phyloP scores from a whole-genome alignment of 148 eudicot species.

The Rhododendron griersonianum region DNA sequence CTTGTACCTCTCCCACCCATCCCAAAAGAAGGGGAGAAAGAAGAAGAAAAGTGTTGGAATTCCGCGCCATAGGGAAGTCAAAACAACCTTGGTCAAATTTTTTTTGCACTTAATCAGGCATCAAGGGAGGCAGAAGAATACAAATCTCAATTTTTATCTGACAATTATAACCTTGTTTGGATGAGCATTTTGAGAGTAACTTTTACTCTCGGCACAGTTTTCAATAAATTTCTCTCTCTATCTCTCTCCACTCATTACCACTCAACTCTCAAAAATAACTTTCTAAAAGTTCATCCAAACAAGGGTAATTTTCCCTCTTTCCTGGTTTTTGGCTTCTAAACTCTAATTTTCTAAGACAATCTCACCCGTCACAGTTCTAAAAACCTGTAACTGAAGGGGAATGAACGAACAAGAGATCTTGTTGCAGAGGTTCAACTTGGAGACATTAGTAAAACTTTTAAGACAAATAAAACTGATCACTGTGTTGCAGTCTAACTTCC shows the following conservation, averaged over 20 bases:
- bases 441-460: background rate
- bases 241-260: too few relatives aligned
- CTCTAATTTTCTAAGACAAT: background rate
- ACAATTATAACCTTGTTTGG: background rate
- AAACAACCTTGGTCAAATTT: background rate
- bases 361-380: background rate
- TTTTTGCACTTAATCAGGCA: background rate
- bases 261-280: too few relatives aligned
- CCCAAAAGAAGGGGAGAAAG: too few relatives aligned
- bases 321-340: background rate
- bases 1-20: too few relatives aligned
- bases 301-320: background rate
- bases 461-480: background rate
- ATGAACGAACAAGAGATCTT: background rate
- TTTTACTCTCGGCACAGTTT: too few relatives aligned
- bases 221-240: too few relatives aligned
- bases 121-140: background rate
- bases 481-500: background rate
- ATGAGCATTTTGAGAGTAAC: too few relatives aligned
- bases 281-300: too few relatives aligned
- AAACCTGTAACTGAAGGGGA: background rate
- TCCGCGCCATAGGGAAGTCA: background rate
- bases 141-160: background rate
- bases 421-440: background rate
- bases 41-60: too few relatives aligned